Percentiles rank a stretch among this genome's conserved stretches.
Evolutionary conservation across 139 green algal genomes (phyloP).

Genomic region (Auxenochlorella protothecoides): DNA sequence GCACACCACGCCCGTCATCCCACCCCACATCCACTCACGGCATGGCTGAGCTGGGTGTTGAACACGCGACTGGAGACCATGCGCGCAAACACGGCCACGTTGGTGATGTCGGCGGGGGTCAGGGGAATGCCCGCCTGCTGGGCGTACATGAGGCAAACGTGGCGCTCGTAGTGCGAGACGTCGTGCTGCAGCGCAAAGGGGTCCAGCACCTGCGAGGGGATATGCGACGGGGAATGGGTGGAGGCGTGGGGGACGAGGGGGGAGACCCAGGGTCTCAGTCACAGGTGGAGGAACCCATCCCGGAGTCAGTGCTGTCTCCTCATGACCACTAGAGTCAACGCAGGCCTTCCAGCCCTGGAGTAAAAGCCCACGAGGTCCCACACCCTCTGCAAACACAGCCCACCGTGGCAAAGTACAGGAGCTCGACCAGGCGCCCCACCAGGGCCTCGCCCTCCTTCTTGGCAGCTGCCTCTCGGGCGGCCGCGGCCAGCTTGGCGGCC

Average conservation of each 20-base stretch:
- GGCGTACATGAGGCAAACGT: conserved; percentile 6
- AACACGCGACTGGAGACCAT: not conserved
- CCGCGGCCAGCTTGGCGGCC: not conserved
- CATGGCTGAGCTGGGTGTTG: no score
- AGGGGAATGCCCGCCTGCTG: conserved; percentile 11
- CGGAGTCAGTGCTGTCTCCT: not conserved
- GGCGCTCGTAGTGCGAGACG: conserved; percentile 14
- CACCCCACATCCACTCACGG: not conserved
- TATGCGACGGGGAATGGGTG: not conserved
- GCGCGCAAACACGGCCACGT: not conserved
- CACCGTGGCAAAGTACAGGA: conserved; percentile 23
- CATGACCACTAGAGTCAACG: no score
- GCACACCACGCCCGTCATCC: not conserved
- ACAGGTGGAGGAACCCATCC: not conserved
- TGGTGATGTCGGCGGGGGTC: not conserved
- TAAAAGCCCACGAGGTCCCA: no score
- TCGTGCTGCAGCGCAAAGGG: conserved; percentile 15
- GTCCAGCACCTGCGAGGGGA: conserved; percentile 4
- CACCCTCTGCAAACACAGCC: no score
- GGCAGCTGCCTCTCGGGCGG: not conserved
- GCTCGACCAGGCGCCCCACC: conserved; percentile 9
- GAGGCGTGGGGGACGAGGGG: not conserved
- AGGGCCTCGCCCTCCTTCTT: not conserved
- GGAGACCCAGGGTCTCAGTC: not conserved
- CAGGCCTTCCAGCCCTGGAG: no score